phyloP scores from a whole-genome alignment of 140 eudicot species.

The Stevia rebaudiana region DNA sequence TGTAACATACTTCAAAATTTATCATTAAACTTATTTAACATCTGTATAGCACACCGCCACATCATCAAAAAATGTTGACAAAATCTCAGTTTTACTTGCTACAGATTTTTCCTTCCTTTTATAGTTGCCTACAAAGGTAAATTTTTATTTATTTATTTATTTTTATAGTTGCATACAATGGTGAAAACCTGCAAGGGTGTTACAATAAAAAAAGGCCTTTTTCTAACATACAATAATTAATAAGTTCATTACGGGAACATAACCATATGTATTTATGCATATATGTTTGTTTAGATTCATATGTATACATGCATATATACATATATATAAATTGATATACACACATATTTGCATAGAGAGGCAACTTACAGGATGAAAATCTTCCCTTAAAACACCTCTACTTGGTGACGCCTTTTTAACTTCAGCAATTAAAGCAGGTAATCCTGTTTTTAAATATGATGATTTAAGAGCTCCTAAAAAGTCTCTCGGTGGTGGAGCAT shows the following conservation, averaged over 20 bases:
- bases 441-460: constrained; percentile 61
- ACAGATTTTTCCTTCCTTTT: too few species aligned
- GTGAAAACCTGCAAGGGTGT: not conserved
- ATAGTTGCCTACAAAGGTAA: not conserved
- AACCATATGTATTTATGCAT: not conserved
- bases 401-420: constrained; percentile 99
- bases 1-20: not conserved
- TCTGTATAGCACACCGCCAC: not conserved
- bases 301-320: not conserved
- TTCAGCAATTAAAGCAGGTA: constrained; percentile 94
- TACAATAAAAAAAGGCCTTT: not conserved
- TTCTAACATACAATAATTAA: not conserved
- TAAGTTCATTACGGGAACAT: not conserved
- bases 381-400: constrained; percentile 87
- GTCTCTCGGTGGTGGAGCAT: constrained; percentile 64
- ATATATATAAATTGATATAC: not conserved
- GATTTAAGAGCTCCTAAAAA: constrained; percentile 81
- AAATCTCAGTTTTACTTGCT: not conserved
- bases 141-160: too few species aligned
- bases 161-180: not conserved
- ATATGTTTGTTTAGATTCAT: not conserved
- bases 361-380: constrained; percentile 83
- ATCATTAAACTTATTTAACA: not conserved
- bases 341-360: not conserved
- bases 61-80: not conserved